phyloP scores from a whole-genome alignment of 148 eudicot genomes.

The Arbutus unedo region DNA sequence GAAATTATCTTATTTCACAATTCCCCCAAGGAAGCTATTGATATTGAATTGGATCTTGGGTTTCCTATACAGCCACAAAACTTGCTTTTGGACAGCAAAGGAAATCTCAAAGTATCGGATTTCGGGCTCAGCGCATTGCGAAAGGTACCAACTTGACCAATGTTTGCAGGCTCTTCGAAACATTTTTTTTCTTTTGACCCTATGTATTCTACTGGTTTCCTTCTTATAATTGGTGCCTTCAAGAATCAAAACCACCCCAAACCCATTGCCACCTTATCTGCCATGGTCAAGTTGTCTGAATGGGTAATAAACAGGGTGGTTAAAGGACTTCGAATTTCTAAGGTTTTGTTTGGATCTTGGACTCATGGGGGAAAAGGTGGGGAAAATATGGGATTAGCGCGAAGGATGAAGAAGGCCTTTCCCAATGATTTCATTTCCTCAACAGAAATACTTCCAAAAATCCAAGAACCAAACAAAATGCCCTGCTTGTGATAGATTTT shows the following conservation, averaged over 20 bases:
- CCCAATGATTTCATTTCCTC: too few species aligned
- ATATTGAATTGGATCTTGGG: conserved; percentile 1
- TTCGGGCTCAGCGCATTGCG: conserved; percentile 53
- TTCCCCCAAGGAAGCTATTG: neutral
- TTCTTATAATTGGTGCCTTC: neutral
- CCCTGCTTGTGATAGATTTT: too few species aligned
- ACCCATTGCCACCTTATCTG: neutral
- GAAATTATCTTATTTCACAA: neutral
- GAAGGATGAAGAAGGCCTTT: too few species aligned
- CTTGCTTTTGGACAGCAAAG: conserved; percentile 52
- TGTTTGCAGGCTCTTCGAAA: neutral
- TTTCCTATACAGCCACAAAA: conserved; percentile 48
- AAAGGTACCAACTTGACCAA: conserved; percentile 33
- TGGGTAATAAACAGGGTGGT: neutral
- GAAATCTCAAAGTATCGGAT: conserved; percentile 58
- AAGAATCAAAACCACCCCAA: neutral
- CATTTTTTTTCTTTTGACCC: neutral
- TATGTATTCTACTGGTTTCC: neutral
- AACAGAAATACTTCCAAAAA: too few species aligned
- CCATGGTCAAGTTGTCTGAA: neutral
- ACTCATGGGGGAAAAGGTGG: neutral
- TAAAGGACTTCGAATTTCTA: neutral
- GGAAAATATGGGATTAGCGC: too few species aligned
- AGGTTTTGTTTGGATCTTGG: neutral
- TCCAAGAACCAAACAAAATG: too few species aligned